Conservation (phyloP, 306 rosid genomes). For the Calophaca sinica region DNA sequence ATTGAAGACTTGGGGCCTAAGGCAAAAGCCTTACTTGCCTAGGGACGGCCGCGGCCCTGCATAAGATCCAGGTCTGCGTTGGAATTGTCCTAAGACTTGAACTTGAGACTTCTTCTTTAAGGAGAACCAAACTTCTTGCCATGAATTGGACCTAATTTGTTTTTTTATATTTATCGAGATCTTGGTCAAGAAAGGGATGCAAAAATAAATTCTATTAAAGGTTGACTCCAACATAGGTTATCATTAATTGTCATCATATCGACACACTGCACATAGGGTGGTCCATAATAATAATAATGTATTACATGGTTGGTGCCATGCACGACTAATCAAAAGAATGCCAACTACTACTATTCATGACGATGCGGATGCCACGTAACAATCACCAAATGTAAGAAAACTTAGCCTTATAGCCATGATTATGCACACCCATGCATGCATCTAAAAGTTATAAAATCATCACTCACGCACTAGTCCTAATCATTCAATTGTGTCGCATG, state of each 20-base stretch:
- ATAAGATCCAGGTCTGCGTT: too few relatives aligned
- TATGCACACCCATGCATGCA: not conserved
- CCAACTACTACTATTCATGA: not conserved
- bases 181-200: conserved; percentile 13
- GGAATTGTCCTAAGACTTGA: too few relatives aligned
- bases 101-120: too few relatives aligned
- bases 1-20: too few relatives aligned
- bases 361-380: not conserved
- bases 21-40: too few relatives aligned
- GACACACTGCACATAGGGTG: conserved; percentile 3
- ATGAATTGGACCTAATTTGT: too few relatives aligned
- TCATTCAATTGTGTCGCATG: conserved; percentile 9
- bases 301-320: conserved; percentile 18
- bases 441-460: conserved; percentile 25
- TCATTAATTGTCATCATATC: conserved; percentile 31
- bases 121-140: too few relatives aligned
- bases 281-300: conserved; percentile 3
- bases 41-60: too few relatives aligned
- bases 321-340: conserved; percentile 20
- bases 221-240: conserved; percentile 21
- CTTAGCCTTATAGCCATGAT: conserved; percentile 28
- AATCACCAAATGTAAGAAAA: conserved; percentile 38
- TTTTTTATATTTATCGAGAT: not conserved
- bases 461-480: not conserved
- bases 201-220: conserved; percentile 12